Evolutionary conservation across 2,329 filamentous ascomycete species (phyloP).

Genomic region (Pezizomycotina sp.): DNA sequence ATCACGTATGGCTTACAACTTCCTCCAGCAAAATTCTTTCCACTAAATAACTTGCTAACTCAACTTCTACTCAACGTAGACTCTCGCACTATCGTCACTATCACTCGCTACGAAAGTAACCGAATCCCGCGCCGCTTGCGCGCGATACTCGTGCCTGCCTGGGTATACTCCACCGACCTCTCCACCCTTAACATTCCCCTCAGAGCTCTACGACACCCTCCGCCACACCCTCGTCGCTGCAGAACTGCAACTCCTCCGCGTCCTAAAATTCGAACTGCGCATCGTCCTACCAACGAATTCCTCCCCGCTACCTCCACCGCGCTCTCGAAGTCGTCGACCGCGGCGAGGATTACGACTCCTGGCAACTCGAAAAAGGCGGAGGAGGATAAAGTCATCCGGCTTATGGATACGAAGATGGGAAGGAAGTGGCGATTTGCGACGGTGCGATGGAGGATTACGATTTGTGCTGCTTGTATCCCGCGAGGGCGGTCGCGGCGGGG

Average conservation of each 20-base stretch:
- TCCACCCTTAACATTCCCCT: constrained; percentile 25
- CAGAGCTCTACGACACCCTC: constrained; percentile 27
- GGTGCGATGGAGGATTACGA: constrained; percentile 24
- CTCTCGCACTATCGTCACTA: constrained; percentile 26
- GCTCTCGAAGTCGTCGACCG: constrained; percentile 19
- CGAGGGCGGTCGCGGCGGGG: constrained; percentile 26
- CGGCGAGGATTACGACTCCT: constrained; percentile 13
- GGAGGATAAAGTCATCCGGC: constrained; percentile 24
- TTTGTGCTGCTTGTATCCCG: constrained; percentile 26
- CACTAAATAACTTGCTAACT: background rate
- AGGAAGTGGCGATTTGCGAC: constrained; percentile 20
- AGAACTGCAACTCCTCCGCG: constrained; percentile 27
- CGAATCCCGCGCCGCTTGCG: constrained; percentile 27
- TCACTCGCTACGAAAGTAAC: constrained; percentile 28
- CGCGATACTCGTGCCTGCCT: constrained; percentile 26
- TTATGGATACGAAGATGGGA: constrained; percentile 25
- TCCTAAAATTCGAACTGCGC: constrained; percentile 27
- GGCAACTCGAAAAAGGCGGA: constrained; percentile 22
- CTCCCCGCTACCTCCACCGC: constrained; percentile 25
- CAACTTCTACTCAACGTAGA: constrained; percentile 20
- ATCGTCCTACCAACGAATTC: constrained; percentile 27
- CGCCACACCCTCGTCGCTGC: constrained; percentile 27
- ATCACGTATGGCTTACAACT: constrained; percentile 23
- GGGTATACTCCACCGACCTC: constrained; percentile 10
- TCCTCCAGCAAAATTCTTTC: background rate